Conservation (phyloP, 371 early-diverging fungal species). For the Apophysomyces trapeziformis region DNA sequence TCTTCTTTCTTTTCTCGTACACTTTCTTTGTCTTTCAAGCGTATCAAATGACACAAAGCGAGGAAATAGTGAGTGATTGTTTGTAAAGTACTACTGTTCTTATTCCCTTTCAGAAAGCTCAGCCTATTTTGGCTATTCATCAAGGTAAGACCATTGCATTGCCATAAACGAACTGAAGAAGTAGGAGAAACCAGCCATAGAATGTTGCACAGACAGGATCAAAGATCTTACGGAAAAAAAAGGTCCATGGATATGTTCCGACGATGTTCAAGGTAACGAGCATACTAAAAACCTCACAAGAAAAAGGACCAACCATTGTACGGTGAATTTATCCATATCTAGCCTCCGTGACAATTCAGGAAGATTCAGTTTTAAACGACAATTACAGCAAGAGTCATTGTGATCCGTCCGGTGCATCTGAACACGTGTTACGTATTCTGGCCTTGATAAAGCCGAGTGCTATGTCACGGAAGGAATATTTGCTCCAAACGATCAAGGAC, state of each 20-base stretch:
- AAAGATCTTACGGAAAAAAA: slow-evolving; percentile 6
- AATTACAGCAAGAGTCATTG: background rate
- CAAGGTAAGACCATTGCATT: background rate
- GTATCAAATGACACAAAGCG: background rate
- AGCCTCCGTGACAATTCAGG: background rate
- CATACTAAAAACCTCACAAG: background rate
- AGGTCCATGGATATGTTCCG: background rate
- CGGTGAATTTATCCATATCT: background rate
- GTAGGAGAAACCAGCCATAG: background rate
- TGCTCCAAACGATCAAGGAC: slow-evolving; percentile 56
- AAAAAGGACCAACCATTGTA: background rate
- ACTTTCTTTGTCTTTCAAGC: background rate
- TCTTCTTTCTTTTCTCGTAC: background rate
- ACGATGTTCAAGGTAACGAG: background rate
- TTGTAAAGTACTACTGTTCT: background rate
- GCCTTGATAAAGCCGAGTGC: slow-evolving; percentile 49
- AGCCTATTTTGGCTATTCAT: background rate
- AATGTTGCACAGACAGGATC: background rate
- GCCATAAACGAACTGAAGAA: background rate
- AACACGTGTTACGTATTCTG: slow-evolving; percentile 23
- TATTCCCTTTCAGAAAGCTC: background rate
- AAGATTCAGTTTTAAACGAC: slow-evolving; percentile 3
- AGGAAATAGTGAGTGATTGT: background rate
- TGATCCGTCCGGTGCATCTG: background rate
- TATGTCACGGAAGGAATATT: slow-evolving; percentile 55